Percentiles rank a stretch among this genome's conserved stretches.
These are phyloP conservation scores for Wickerhamiella kurtzmanii DNA, from an alignment of 805 yeast species.

Conservation along the genomic window DNA sequence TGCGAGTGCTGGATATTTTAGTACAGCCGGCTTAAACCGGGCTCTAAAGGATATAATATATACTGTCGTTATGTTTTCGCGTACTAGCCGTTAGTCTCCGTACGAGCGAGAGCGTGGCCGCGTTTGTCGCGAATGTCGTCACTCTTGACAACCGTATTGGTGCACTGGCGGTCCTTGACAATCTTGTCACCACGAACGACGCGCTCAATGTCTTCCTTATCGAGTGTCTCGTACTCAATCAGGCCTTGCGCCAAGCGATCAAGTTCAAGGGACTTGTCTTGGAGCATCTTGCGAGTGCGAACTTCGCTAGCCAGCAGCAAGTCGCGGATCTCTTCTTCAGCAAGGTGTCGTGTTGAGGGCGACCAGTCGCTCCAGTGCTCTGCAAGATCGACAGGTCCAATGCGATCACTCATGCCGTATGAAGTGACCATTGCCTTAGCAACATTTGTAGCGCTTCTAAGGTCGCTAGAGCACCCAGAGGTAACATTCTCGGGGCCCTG, in stretches of 20 bases:
- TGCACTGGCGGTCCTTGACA: conserved; percentile 45
- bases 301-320: conserved; percentile 62
- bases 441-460: conserved; percentile 75
- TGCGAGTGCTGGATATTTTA: no score
- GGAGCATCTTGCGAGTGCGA: conserved; percentile 59
- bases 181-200: conserved; percentile 70
- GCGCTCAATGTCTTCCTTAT: conserved; percentile 77
- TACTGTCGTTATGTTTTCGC: neutral
- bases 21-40: no score
- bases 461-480: conserved; percentile 88
- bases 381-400: conserved; percentile 82
- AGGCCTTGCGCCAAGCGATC: conserved; percentile 84
- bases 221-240: conserved; percentile 88
- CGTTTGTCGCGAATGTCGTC: conserved; percentile 24
- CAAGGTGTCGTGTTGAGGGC: conserved; percentile 69
- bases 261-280: conserved; percentile 52
- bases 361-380: conserved; percentile 96
- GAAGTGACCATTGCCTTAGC: conserved; percentile 96
- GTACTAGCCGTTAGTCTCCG: neutral
- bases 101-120: conserved; percentile 4
- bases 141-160: conserved; percentile 60
- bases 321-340: conserved; percentile 81
- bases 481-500: conserved; percentile 89
- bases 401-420: conserved; percentile 88
- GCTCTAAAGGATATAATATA: no score